phyloP scores from a whole-genome alignment of 2,329 filamentous ascomycete genomes.

The Akanthomyces lecanii region DNA sequence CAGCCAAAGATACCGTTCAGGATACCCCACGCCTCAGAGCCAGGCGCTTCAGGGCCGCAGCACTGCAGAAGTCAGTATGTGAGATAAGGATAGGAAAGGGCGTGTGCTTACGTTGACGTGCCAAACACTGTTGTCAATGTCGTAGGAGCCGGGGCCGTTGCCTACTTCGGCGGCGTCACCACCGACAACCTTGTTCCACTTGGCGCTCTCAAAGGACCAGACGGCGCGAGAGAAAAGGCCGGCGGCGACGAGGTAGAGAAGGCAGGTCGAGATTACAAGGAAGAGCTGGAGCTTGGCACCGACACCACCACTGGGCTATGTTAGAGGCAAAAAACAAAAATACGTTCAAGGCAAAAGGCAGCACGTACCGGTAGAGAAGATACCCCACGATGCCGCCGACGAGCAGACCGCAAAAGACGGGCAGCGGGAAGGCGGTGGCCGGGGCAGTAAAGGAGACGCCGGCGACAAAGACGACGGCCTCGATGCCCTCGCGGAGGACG shows the following conservation, averaged over 20 bases:
- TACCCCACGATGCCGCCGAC: slow-evolving; percentile 67
- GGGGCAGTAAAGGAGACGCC: slow-evolving; percentile 76
- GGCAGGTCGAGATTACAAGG: slow-evolving; percentile 75
- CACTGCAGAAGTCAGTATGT: slow-evolving; percentile 48
- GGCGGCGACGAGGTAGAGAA: slow-evolving; percentile 79
- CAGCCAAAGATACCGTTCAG: slow-evolving; percentile 85
- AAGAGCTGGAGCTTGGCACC: slow-evolving; percentile 60
- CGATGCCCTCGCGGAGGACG: slow-evolving; percentile 79
- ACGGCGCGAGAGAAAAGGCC: slow-evolving; percentile 75
- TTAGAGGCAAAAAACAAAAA: background rate
- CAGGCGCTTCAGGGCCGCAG: slow-evolving; percentile 69
- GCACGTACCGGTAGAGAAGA: slow-evolving; percentile 68
- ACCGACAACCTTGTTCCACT: slow-evolving; percentile 63
- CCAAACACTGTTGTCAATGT: slow-evolving; percentile 75
- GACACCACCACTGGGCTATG: slow-evolving; percentile 36
- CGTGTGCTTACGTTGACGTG: slow-evolving; percentile 64
- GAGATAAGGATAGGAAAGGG: background rate
- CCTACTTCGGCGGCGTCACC: slow-evolving; percentile 50
- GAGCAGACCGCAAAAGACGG: slow-evolving; percentile 66
- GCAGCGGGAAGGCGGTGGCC: slow-evolving; percentile 70
- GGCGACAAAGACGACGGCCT: slow-evolving; percentile 81
- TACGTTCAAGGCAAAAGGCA: background rate
- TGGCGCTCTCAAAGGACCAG: slow-evolving; percentile 67
- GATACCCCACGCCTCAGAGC: slow-evolving; percentile 77
- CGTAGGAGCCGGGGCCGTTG: slow-evolving; percentile 68